These are phyloP conservation scores for Apiotrichum siamense DNA, from an alignment of 1,284 basidiomycete species.

Conservation along the genomic window DNA sequence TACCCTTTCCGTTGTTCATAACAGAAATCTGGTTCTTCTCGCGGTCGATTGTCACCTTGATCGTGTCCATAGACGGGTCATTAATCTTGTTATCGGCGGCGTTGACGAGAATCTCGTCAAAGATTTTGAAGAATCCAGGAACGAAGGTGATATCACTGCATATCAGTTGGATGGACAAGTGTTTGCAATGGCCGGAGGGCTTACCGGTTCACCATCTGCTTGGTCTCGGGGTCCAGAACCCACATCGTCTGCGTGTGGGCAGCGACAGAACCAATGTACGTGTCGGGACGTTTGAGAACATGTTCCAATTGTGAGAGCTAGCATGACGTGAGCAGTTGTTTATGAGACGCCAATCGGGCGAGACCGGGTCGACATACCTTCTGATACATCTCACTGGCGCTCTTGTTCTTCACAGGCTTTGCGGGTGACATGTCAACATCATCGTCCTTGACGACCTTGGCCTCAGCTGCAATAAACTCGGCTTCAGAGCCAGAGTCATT, in stretches of 20 bases:
- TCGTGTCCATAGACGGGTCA: slow-evolving; percentile 75
- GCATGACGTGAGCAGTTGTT: not conserved
- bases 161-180: not conserved
- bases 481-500: slow-evolving; percentile 55
- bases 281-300: slow-evolving; percentile 92
- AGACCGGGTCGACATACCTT: slow-evolving; percentile 56
- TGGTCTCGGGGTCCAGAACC: slow-evolving; percentile 75
- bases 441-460: slow-evolving; percentile 23
- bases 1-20: slow-evolving; percentile 93
- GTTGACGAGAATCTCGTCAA: slow-evolving; percentile 98
- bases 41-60: slow-evolving; percentile 81
- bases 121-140: slow-evolving; percentile 98
- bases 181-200: slow-evolving; percentile 9
- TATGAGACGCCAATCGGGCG: too few species aligned
- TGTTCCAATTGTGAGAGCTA: slow-evolving; percentile 96
- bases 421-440: slow-evolving; percentile 21
- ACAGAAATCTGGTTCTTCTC: slow-evolving; percentile 84
- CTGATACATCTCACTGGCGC: slow-evolving; percentile 83
- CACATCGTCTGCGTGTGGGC: slow-evolving; percentile 78
- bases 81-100: slow-evolving; percentile 99
- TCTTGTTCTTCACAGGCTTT: slow-evolving; percentile 59
- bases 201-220: slow-evolving; percentile 66
- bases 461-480: slow-evolving; percentile 38
- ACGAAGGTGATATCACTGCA: slow-evolving; percentile 78
- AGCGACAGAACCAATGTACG: slow-evolving; percentile 94